Evolutionary conservation across 2,329 filamentous ascomycete genomes (phyloP).

Genomic region (Verticillium nubilum): DNA sequence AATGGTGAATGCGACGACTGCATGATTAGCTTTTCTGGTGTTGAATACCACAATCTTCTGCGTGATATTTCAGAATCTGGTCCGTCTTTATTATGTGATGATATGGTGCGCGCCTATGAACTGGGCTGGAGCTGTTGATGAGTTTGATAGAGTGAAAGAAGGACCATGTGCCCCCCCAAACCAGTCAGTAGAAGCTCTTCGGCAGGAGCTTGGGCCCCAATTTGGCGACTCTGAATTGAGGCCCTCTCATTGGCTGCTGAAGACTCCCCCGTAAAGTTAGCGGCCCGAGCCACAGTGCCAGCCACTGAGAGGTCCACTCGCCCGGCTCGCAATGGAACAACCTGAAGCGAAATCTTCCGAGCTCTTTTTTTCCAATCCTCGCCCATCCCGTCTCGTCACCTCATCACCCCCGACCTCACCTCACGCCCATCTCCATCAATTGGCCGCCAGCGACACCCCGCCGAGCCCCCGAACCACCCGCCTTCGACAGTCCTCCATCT

Average conservation of each 20-base stretch:
- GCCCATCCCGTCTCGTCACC: conserved; percentile 16
- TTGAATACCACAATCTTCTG: too few relatives aligned
- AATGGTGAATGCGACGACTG: not conserved
- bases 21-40: not conserved
- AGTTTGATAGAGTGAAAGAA: not conserved
- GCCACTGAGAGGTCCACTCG: conserved; percentile 5
- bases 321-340: conserved; percentile 14
- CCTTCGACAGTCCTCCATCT: not conserved
- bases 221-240: not conserved
- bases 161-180: too few relatives aligned
- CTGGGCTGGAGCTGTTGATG: too few relatives aligned
- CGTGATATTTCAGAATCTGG: too few relatives aligned
- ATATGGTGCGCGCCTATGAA: too few relatives aligned
- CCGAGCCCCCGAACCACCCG: not conserved
- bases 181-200: not conserved
- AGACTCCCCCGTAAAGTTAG: not conserved
- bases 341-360: conserved; percentile 38
- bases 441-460: conserved; percentile 17
- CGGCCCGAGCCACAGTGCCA: not conserved
- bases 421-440: conserved; percentile 26
- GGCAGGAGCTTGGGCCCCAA: not conserved
- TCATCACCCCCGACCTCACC: conserved; percentile 14
- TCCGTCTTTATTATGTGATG: too few relatives aligned
- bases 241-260: not conserved
- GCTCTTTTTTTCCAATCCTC: conserved; percentile 35